Evolutionary conservation across 371 early-diverging fungal species (phyloP).

Genomic region (Syncephalis plumigaleata): DNA sequence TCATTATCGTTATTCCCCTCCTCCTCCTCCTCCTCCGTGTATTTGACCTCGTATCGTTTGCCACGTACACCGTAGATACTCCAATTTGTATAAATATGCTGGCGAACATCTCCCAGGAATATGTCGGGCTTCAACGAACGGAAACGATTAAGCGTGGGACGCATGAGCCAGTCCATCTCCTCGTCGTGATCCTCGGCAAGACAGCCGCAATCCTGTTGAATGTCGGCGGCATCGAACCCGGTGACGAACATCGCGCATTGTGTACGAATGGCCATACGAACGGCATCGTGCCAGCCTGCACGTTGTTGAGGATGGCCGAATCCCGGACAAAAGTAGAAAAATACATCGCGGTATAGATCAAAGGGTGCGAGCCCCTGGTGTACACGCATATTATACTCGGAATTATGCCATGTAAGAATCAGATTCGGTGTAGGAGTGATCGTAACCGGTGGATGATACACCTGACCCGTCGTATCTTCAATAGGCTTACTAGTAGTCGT

Average conservation of each 20-base stretch:
- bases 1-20: no score
- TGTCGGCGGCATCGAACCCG: conserved; percentile 54
- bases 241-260: conserved; percentile 69
- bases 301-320: conserved; percentile 43
- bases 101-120: conserved; percentile 50
- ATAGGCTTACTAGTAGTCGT: conserved; percentile 13
- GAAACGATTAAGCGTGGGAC: conserved; percentile 50
- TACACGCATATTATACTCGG: not conserved
- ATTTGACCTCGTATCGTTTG: conserved; percentile 55
- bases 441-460: conserved; percentile 14
- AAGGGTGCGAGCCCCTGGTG: conserved; percentile 25
- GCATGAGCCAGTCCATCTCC: conserved; percentile 47
- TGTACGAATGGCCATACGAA: conserved; percentile 50
- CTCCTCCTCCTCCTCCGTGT: not conserved
- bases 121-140: conserved; percentile 58
- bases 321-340: conserved; percentile 70
- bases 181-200: conserved; percentile 26
- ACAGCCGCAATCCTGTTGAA: conserved; percentile 35
- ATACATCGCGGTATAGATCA: conserved; percentile 64
- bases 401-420: no score
- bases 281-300: conserved; percentile 51
- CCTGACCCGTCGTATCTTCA: conserved; percentile 14
- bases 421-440: no score
- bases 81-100: conserved; percentile 61
- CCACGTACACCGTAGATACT: conserved; percentile 73